Evolutionary conservation across 495 filamentous ascomycete species (phyloP).

Genomic region (Trichodelitschia bisporula): DNA sequence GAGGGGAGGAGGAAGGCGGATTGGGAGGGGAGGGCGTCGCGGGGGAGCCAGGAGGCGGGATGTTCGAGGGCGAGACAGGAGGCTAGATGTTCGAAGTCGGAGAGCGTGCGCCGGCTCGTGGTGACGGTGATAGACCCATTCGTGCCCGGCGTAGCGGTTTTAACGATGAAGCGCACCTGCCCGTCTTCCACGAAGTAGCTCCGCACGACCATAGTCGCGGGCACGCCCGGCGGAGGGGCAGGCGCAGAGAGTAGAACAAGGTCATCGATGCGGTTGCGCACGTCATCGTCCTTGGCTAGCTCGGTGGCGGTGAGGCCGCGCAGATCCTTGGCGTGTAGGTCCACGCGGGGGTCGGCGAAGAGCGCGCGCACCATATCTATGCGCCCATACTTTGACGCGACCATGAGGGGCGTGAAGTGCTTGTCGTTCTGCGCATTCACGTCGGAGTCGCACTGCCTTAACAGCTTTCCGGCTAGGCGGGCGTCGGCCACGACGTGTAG

Average conservation of each 20-base stretch:
- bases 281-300: constrained; percentile 93
- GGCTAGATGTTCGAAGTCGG: constrained; percentile 79
- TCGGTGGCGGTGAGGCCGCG: constrained; percentile 89
- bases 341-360: constrained; percentile 69
- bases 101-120: constrained; percentile 70
- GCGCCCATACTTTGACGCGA: constrained; percentile 95
- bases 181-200: constrained; percentile 96
- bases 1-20: constrained; percentile 85
- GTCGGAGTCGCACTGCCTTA: constrained; percentile 69
- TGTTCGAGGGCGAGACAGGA: constrained; percentile 76
- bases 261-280: constrained; percentile 89
- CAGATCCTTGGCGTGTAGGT: constrained; percentile 59
- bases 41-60: constrained; percentile 83
- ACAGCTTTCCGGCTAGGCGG: constrained; percentile 43
- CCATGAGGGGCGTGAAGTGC: constrained; percentile 87
- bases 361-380: constrained; percentile 78
- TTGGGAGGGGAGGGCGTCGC: no score
- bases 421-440: constrained; percentile 93
- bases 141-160: constrained; percentile 56
- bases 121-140: constrained; percentile 64
- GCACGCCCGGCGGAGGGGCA: constrained; percentile 37
- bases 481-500: constrained; percentile 83
- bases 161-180: constrained; percentile 76
- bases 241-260: constrained; percentile 58
- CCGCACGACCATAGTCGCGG: constrained; percentile 83